Conservation (phyloP, 805 yeast genomes). For the Scheffersomyces amazonensis region DNA sequence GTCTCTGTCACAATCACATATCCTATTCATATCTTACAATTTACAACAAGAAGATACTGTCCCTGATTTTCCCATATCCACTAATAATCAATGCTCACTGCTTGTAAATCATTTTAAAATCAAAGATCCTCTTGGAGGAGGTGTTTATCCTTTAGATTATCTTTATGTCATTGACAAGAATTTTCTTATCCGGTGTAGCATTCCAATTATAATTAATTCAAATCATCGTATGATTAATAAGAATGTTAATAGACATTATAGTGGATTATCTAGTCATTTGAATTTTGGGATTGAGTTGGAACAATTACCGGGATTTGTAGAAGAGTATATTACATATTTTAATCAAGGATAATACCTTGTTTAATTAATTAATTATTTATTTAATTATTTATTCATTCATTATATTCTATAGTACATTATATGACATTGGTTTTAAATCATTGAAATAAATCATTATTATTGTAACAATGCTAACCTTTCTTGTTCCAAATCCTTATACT, state of each 20-base stretch:
- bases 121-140: conserved; percentile 36
- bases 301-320: conserved; percentile 3
- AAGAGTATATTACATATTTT: conserved; percentile 3
- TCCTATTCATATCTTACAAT: conserved; percentile 2
- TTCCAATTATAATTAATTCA: conserved; percentile 3
- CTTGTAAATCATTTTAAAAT: conserved; percentile 22
- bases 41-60: neutral
- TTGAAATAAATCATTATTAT: conserved; percentile 6
- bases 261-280: conserved; percentile 4
- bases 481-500: conserved; percentile 39
- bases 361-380: conserved; percentile 1
- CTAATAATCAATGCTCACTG: conserved; percentile 15
- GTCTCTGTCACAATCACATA: neutral
- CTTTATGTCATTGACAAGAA: conserved; percentile 14
- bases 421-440: too few species aligned
- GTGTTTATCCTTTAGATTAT: conserved; percentile 30
- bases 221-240: conserved; percentile 1
- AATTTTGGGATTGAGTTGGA: conserved; percentile 6
- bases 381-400: neutral
- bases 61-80: conserved; percentile 2
- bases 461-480: conserved; percentile 38
- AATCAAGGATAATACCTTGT: conserved; percentile 2
- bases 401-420: too few species aligned
- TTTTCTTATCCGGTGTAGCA: conserved; percentile 5
- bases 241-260: neutral